A percentile compares a stretch with the other conserved stretches of the same genome.
Evolutionary conservation across 164 flowering plant species (phyloP).

Genomic region (Protea cynaroides): DNA sequence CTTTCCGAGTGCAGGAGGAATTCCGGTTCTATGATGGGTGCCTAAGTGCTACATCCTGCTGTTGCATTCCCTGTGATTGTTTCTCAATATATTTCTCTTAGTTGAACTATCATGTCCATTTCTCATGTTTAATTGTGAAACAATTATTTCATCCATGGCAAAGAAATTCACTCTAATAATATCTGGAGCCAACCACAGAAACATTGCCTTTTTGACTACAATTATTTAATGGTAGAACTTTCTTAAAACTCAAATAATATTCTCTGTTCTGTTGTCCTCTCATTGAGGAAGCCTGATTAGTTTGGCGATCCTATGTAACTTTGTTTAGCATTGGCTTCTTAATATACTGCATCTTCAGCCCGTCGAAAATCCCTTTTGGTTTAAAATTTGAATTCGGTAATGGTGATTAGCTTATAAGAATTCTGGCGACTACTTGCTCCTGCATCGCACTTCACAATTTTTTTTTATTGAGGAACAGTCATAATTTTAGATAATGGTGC

Average conservation of each 20-base stretch:
- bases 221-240: not conserved
- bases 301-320: too few relatives aligned
- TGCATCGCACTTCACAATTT: too few relatives aligned
- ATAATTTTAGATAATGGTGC: too few relatives aligned
- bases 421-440: too few relatives aligned
- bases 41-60: not conserved
- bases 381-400: too few relatives aligned
- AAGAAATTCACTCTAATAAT: not conserved
- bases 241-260: not conserved
- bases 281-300: too few relatives aligned
- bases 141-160: not conserved
- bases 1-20: conserved; percentile 23
- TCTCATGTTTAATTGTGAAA: not conserved
- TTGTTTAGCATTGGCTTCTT: too few relatives aligned
- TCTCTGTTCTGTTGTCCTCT: too few relatives aligned
- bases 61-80: not conserved
- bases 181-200: not conserved
- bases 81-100: not conserved
- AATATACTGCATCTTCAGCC: too few relatives aligned
- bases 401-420: too few relatives aligned
- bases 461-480: too few relatives aligned
- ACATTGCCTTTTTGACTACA: not conserved
- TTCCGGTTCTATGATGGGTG: conserved; percentile 14
- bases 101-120: not conserved
- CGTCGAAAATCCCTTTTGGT: too few relatives aligned